Evolutionary conservation across 208 protist species (phyloP).

Genomic region (Zelonia costaricensis): DNA sequence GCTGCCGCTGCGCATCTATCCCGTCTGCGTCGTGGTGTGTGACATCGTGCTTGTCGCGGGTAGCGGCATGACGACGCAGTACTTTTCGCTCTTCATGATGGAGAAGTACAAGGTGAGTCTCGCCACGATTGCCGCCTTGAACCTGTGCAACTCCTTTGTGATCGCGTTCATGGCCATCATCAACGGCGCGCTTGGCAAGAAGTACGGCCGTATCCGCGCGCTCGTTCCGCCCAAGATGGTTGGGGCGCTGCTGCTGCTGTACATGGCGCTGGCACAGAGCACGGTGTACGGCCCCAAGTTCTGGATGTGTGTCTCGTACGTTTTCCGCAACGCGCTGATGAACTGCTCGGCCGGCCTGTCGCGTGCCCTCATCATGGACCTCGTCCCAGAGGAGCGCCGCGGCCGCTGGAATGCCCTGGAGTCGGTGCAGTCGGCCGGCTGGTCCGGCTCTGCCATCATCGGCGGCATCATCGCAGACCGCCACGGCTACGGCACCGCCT

Average conservation of each 20-base stretch:
- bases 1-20: slow-evolving; percentile 56
- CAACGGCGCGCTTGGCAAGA: slow-evolving; percentile 36
- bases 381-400: slow-evolving; percentile 44
- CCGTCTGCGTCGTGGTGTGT: slow-evolving; percentile 36
- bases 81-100: slow-evolving; percentile 83
- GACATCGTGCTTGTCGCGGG: slow-evolving; percentile 54
- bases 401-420: slow-evolving; percentile 74
- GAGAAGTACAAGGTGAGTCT: slow-evolving; percentile 45
- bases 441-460: slow-evolving; percentile 67
- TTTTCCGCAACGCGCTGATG: slow-evolving; percentile 61
- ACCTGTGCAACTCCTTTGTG: slow-evolving; percentile 42
- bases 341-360: slow-evolving; percentile 61
- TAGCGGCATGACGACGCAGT: slow-evolving; percentile 78
- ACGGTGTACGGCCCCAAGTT: slow-evolving; percentile 30
- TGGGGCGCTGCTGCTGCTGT: slow-evolving; percentile 53
- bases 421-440: slow-evolving; percentile 63
- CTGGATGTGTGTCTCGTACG: slow-evolving; percentile 59
- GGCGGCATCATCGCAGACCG: slow-evolving; percentile 64
- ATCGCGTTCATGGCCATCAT: slow-evolving; percentile 56
- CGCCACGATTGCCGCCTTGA: slow-evolving; percentile 40
- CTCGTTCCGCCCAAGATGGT: slow-evolving; percentile 49
- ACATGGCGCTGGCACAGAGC: slow-evolving; percentile 51
- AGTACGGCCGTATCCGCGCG: slow-evolving; percentile 52
- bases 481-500: slow-evolving; percentile 58
- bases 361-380: slow-evolving; percentile 71